phyloP scores from a whole-genome alignment of 2,329 filamentous ascomycete genomes.

The Fusarium sp. region DNA sequence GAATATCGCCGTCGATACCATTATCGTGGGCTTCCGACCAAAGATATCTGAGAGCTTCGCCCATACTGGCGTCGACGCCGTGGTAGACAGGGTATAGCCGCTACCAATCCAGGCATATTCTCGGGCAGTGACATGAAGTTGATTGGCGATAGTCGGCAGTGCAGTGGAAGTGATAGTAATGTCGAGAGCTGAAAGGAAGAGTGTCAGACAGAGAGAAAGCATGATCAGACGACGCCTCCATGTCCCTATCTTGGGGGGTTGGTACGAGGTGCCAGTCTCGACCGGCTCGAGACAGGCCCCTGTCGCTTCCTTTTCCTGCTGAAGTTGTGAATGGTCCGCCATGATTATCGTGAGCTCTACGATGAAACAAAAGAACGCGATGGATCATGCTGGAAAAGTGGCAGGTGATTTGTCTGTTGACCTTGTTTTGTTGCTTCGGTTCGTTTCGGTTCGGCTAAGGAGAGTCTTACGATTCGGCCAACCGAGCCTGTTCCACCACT shows the following conservation, averaged over 20 bases:
- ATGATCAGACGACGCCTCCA: slow-evolving; percentile 39
- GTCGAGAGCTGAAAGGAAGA: slow-evolving; percentile 43
- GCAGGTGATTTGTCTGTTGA: neutral
- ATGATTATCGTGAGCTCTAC: slow-evolving; percentile 1
- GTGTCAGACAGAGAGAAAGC: slow-evolving; percentile 41
- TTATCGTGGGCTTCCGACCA: slow-evolving; percentile 57
- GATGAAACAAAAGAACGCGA: neutral
- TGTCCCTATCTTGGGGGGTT: slow-evolving; percentile 32
- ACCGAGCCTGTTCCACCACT: neutral
- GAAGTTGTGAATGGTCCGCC: slow-evolving; percentile 12
- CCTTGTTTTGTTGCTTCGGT: neutral
- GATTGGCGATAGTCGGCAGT: slow-evolving; percentile 42
- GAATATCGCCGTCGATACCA: slow-evolving; percentile 59
- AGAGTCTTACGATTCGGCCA: neutral
- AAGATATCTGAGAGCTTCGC: slow-evolving; percentile 64
- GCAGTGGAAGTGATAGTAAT: slow-evolving; percentile 45
- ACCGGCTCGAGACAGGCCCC: slow-evolving; percentile 30
- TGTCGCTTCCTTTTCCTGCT: slow-evolving; percentile 11
- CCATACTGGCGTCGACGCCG: slow-evolving; percentile 45
- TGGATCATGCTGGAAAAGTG: neutral
- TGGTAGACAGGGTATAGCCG: slow-evolving; percentile 41
- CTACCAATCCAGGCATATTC: slow-evolving; percentile 46
- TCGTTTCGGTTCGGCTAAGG: neutral
- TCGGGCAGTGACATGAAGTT: slow-evolving; percentile 31
- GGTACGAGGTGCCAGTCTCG: slow-evolving; percentile 34